Evolutionary conservation across 1,284 basidiomycete species (phyloP), one percentile per base, ranked within the genome.

Genomic region (Heterobasidion occidentale): DNA sequence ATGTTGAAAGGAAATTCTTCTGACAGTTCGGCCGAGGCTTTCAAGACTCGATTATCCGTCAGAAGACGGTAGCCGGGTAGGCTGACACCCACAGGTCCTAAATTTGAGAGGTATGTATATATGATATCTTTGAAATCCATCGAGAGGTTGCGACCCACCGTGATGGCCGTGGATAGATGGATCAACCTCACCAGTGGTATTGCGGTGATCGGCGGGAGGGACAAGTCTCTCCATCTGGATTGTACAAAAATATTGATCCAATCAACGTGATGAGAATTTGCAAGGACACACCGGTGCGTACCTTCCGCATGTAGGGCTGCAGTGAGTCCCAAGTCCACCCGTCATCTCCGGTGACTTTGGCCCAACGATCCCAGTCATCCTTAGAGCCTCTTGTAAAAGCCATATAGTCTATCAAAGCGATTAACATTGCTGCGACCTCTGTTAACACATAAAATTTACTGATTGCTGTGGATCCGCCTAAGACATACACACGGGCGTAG

Each of bases 301-400:
- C 71, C 60, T 68, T 70, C 33, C 60, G 57, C 44, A 73, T 62
- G 55, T 71, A 74, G 9, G 63, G 62, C 45, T 63, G 62, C 52
- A 76, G 59, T 17, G 60, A 64, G 6, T 65, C 62, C 74, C 75
- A 75, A 5, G 66, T 64, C 74, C 73, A 77, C 5, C 69, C 67
- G 0, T 59, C 9, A 51, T 76, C 74, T 7, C 68, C 70, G 14
- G 71, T 65, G 17, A 72, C 58, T 1, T 59, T 58, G 5, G 72
- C 74, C 51, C 65, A 69, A 9, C 66, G 61, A 58, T 76, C 67
- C 54, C 65, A 76, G 51, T 76, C 72, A 33, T 70, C 70, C 6
- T 58, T 61, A 2, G 73, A 68, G 11, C 73, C 75, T 44, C 71
- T 69, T 5, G 67, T 70, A 60, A 72, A 74, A 7, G 68, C 61